These are phyloP conservation scores for Scleromitrula shiraiana DNA, from an alignment of 2,329 filamentous ascomycete species.

Conservation along the genomic window DNA sequence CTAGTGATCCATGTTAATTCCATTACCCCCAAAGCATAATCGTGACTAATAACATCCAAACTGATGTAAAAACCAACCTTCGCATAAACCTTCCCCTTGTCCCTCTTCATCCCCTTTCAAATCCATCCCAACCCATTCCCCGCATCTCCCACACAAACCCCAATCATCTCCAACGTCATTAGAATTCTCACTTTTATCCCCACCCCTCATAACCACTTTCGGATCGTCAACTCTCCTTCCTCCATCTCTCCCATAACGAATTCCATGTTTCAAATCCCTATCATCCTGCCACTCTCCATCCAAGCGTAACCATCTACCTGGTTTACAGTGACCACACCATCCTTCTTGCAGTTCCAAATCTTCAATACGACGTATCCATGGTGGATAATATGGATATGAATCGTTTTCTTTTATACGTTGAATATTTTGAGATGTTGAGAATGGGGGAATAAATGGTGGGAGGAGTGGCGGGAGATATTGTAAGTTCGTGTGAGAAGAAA, in stretches of 20 bases:
- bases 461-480: not conserved
- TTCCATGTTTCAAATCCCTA: conserved; percentile 2
- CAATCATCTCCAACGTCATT: not conserved
- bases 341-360: not conserved
- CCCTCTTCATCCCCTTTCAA: not conserved
- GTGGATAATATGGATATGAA: not conserved
- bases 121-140: not conserved
- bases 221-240: not conserved
- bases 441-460: not conserved
- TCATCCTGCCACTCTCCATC: conserved; percentile 2
- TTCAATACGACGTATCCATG: not conserved
- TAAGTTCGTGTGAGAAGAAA: no score
- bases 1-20: no score
- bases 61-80: not conserved
- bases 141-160: not conserved
- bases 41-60: not conserved
- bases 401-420: not conserved
- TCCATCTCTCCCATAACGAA: not conserved
- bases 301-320: not conserved
- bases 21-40: no score
- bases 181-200: no score
- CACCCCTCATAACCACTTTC: not conserved
- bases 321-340: not conserved
- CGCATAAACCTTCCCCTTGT: not conserved
- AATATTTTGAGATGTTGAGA: not conserved